Conservation (phyloP, 345 rosid genomes). For the Diplotaxis tenuifolia region DNA sequence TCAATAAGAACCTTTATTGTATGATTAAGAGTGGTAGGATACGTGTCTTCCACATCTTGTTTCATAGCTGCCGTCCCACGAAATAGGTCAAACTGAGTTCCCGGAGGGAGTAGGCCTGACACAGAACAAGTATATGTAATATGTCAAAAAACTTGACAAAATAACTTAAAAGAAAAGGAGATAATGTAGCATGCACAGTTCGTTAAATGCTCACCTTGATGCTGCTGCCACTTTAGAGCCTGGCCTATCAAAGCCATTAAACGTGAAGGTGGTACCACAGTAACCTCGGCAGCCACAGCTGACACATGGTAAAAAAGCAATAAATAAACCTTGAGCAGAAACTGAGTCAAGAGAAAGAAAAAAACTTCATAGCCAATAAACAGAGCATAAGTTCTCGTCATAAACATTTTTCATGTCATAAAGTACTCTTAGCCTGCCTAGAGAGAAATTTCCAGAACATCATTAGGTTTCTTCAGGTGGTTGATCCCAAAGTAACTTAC, state of each 20-base stretch:
- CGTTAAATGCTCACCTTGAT: constrained; percentile 66
- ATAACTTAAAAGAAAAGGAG: neutral
- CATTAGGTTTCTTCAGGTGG: constrained; percentile 3
- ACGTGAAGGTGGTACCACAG: constrained; percentile 94
- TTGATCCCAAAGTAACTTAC: neutral
- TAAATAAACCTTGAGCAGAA: constrained; percentile 8
- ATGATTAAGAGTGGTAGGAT: constrained; percentile 74
- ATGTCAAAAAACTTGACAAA: neutral
- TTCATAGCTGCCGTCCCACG: constrained; percentile 98
- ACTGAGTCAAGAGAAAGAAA: neutral
- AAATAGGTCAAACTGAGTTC: constrained; percentile 95
- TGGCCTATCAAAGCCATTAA: constrained; percentile 97
- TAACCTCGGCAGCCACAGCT: constrained; percentile 92
- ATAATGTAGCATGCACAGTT: constrained; percentile 18
- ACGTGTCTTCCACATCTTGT: constrained; percentile 92
- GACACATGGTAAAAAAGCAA: constrained; percentile 17
- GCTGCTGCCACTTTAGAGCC: constrained; percentile 99
- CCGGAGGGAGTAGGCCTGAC: constrained; percentile 92
- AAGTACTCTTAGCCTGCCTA: neutral
- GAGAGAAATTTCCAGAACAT: neutral
- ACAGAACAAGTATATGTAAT: constrained; percentile 2
- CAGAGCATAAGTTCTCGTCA: constrained; percentile 1
- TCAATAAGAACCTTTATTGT: constrained; percentile 74
- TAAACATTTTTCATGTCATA: constrained; percentile 6
- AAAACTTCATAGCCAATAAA: constrained; percentile 5